These are phyloP conservation scores for Linnemannia hyalina DNA, from an alignment of 192 early-diverging fungal genomes.

Conservation along the genomic window DNA sequence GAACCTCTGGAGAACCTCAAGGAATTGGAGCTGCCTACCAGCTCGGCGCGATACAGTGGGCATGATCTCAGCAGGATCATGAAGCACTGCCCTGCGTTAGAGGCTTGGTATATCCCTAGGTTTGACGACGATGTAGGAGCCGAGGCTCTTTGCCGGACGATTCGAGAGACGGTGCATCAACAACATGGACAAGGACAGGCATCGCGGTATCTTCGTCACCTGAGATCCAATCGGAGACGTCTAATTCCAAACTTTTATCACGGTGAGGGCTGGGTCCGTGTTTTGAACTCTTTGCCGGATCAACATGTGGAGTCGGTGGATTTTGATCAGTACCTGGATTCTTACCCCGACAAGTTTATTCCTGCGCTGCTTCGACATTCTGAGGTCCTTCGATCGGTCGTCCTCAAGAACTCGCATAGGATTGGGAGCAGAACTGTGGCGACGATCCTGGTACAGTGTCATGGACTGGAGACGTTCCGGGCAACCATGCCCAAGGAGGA, in stretches of 20 bases:
- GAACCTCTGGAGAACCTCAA: not conserved
- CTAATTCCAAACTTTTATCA: not conserved
- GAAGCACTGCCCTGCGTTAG: not conserved
- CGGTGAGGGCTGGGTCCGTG: not conserved
- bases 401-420: not conserved
- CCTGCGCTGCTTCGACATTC: not conserved
- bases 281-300: not conserved
- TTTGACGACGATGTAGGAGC: not conserved
- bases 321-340: not conserved
- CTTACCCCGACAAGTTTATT: not conserved
- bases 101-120: not conserved
- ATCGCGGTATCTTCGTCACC: not conserved
- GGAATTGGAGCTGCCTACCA: not conserved
- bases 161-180: not conserved
- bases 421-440: not conserved
- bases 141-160: not conserved
- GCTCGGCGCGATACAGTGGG: not conserved
- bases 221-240: not conserved
- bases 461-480: not conserved
- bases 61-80: not conserved
- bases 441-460: not conserved
- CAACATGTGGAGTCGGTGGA: not conserved
- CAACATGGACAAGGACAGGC: not conserved
- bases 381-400: not conserved
- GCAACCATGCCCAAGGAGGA: not conserved